Evolutionary conservation across 1,139 yeast species (phyloP).

Genomic region (Suzukiozyma palmioleophila): DNA sequence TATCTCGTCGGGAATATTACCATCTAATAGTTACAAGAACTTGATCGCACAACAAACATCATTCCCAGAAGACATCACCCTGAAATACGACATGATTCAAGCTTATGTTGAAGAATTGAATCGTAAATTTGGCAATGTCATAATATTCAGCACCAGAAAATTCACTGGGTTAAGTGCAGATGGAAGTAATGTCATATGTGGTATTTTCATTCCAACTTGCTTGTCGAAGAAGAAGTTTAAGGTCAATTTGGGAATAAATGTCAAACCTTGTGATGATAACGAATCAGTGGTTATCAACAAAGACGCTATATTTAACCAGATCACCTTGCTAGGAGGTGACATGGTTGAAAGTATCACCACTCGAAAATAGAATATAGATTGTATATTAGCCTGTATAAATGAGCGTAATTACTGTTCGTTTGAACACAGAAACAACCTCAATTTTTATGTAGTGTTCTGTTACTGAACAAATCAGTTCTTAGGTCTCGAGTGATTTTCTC

Average conservation of each 20-base stretch:
- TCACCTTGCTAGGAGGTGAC: slow-evolving; percentile 74
- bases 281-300: slow-evolving; percentile 65
- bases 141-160: slow-evolving; percentile 58
- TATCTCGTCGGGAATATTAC: slow-evolving; percentile 52
- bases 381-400: slow-evolving; percentile 3
- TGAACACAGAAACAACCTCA: too few species aligned
- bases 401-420: background rate
- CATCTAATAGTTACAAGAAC: slow-evolving; percentile 60
- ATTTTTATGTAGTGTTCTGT: too few species aligned
- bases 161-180: slow-evolving; percentile 47
- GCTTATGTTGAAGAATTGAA: slow-evolving; percentile 53
- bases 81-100: slow-evolving; percentile 53
- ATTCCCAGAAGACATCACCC: slow-evolving; percentile 43
- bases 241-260: slow-evolving; percentile 74
- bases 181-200: slow-evolving; percentile 62
- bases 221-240: slow-evolving; percentile 61
- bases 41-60: slow-evolving; percentile 37
- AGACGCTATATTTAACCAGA: slow-evolving; percentile 71
- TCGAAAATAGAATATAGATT: slow-evolving; percentile 13
- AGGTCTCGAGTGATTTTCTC: too few species aligned
- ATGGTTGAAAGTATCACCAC: slow-evolving; percentile 33
- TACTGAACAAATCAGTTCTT: too few species aligned
- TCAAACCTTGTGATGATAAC: slow-evolving; percentile 54
- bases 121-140: slow-evolving; percentile 49
- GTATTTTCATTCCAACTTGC: slow-evolving; percentile 70